Base-by-base conservation (phyloP, 192 early-diverging fungal genomes). In the Podila epigama region DNA sequence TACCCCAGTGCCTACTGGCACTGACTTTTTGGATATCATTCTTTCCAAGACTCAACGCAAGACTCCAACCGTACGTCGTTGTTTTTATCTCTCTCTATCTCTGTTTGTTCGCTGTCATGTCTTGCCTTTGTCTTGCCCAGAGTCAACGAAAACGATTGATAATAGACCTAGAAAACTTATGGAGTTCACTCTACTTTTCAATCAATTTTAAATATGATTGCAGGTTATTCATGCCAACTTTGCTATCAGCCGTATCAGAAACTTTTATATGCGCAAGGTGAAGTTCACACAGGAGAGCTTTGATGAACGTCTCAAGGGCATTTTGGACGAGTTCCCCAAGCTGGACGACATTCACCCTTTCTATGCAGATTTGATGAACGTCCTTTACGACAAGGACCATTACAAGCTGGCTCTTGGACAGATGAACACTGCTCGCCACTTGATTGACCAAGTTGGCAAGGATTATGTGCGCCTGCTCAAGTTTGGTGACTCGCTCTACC, bases 281-380 rank as follows among this genome's bases (percentile, higher is more conserved):
- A 97, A 97, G 89, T 99, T 96, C 82, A 96, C 96, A 27, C 96
- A 99, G 82, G 93, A 93, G 58, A 81, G 83, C 55, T 99, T 99
- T 69, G 96, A 98, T 63, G 97, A 98, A 70, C 96, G 96, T 82
- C 87, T 99, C 65, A 89, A 91, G 62, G 85, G 88, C 64, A 97
- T 99, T 61, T 82, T 99, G 29, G 87, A 88, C n/a, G 95, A 97
- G 79, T 99, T 99, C 67, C 97, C 97, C 10, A 96, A 98, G 77
- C 86, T 99, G 37, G 97, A 99, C 84, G 92, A 99, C 84, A 97
- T 99, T 75, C 98, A 99, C 72, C 98, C 98, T 37, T 99, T 99
- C 84, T 99, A 99, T 81, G 88, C 98, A 13, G 98, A 99, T 80
- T 86, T 99, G 69, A 98, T 99, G 96, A 99, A 99, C 86, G 97